Evolutionary conservation across 805 yeast genomes (phyloP).

Genomic region (Ogataea henricii): DNA sequence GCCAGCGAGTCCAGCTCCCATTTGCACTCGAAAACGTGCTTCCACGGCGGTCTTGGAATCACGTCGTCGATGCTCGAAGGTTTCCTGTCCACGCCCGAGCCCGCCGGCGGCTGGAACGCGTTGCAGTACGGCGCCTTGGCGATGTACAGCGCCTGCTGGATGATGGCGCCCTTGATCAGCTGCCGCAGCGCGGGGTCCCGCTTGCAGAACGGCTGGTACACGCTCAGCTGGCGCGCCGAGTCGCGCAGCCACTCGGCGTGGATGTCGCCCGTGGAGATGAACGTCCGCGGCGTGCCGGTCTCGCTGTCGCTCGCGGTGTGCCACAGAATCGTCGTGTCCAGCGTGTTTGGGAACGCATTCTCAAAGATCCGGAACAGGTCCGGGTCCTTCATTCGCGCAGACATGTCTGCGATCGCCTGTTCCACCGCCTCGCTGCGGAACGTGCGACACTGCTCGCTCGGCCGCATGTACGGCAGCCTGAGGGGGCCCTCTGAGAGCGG

Average conservation of each 20-base stretch:
- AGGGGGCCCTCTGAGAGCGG: conserved; percentile 62
- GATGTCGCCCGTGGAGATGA: conserved; percentile 88
- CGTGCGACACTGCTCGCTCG: conserved; percentile 70
- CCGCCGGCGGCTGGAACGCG: conserved; percentile 84
- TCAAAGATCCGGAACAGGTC: conserved; percentile 78
- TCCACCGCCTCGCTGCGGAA: conserved; percentile 68
- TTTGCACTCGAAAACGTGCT: conserved; percentile 80
- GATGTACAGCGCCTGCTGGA: conserved; percentile 71
- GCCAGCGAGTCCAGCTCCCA: conserved; percentile 88
- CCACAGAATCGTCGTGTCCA: conserved; percentile 86
- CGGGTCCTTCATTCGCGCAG: conserved; percentile 49
- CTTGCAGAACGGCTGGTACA: conserved; percentile 63
- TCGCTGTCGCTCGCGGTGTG: conserved; percentile 39
- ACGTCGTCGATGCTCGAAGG: conserved; percentile 64
- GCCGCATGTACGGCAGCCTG: conserved; percentile 73
- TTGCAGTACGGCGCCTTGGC: conserved; percentile 76
- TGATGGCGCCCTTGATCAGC: conserved; percentile 75
- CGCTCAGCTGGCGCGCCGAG: conserved; percentile 78
- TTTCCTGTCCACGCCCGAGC: conserved; percentile 48
- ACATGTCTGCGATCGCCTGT: conserved; percentile 53
- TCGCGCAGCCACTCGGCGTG: conserved; percentile 94
- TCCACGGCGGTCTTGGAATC: conserved; percentile 69
- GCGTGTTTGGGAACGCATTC: conserved; percentile 82
- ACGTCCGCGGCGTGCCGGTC: conserved; percentile 52
- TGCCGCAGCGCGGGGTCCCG: conserved; percentile 51